phyloP scores from a whole-genome alignment of 1,139 yeast species.

The Yamadazyma diddensiae region DNA sequence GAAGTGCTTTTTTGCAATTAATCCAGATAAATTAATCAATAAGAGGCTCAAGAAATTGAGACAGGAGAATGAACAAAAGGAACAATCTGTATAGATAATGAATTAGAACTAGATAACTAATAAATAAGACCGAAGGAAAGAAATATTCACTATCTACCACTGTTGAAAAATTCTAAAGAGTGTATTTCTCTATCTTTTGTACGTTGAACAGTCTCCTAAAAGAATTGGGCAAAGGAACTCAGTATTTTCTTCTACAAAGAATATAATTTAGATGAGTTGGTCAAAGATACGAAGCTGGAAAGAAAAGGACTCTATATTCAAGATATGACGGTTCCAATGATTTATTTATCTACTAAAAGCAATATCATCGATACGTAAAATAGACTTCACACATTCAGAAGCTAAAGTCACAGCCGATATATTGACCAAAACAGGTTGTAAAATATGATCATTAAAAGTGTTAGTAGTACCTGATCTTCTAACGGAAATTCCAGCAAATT shows the following conservation, averaged over 20 bases:
- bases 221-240: no score
- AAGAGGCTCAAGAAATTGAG: slow-evolving; percentile 29
- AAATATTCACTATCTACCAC: no score
- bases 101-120: neutral
- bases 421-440: slow-evolving; percentile 93
- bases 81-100: neutral
- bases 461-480: slow-evolving; percentile 92
- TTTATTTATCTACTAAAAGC: slow-evolving; percentile 53
- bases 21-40: slow-evolving; percentile 53
- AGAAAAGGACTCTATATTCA: no score
- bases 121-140: no score
- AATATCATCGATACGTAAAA: slow-evolving; percentile 93
- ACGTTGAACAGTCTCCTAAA: no score
- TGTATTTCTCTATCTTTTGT: no score
- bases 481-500: slow-evolving; percentile 92
- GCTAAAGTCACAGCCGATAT: slow-evolving; percentile 93
- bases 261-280: no score
- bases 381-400: slow-evolving; percentile 93
- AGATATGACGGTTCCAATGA: no score
- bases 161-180: no score
- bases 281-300: no score
- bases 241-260: no score
- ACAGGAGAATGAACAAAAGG: neutral
- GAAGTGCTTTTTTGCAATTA: slow-evolving; percentile 59
- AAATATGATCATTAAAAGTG: slow-evolving; percentile 88